Percentiles rank a stretch among this genome's conserved stretches.
Conservation (phyloP, 495 filamentous ascomycete genomes). For the Aspergillus diversus region DNA sequence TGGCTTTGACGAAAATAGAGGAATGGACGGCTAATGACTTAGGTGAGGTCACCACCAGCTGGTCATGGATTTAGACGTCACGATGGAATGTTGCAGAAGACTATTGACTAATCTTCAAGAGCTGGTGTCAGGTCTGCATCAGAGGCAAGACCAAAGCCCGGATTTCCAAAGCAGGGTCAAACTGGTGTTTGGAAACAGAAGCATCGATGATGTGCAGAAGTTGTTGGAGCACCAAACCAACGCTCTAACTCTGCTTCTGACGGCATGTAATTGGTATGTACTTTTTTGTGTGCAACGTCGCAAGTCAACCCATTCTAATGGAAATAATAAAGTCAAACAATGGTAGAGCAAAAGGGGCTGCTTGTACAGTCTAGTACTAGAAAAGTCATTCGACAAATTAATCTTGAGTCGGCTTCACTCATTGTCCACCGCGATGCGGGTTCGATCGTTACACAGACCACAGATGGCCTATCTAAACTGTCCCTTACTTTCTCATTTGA, state of each 20-base stretch:
- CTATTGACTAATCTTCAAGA: conserved; percentile 3
- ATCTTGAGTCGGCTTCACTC: conserved; percentile 5
- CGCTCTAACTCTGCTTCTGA: conserved; percentile 8
- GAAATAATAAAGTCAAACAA: background rate
- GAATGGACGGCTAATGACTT: conserved; percentile 2
- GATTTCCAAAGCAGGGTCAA: background rate
- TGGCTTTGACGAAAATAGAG: conserved; percentile 9
- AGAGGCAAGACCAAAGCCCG: background rate
- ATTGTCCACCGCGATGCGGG: background rate
- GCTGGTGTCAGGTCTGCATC: background rate
- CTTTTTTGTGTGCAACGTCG: background rate
- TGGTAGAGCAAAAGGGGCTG: background rate
- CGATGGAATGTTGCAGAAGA: conserved; percentile 4
- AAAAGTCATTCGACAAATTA: conserved; percentile 1
- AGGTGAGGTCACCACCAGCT: background rate
- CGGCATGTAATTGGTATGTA: conserved; percentile 5
- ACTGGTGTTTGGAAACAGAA: conserved; percentile 3
- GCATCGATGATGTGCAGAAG: conserved; percentile 9
- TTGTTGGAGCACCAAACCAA: conserved; percentile 8
- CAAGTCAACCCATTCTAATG: too few relatives aligned
- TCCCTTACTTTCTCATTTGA: background rate
- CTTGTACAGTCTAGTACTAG: background rate
- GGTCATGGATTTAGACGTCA: conserved; percentile 9
- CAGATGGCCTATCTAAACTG: background rate
- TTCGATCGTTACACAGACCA: background rate